Conservation (phyloP, 2,329 filamentous ascomycete species). For the Lachnellula occidentalis region DNA sequence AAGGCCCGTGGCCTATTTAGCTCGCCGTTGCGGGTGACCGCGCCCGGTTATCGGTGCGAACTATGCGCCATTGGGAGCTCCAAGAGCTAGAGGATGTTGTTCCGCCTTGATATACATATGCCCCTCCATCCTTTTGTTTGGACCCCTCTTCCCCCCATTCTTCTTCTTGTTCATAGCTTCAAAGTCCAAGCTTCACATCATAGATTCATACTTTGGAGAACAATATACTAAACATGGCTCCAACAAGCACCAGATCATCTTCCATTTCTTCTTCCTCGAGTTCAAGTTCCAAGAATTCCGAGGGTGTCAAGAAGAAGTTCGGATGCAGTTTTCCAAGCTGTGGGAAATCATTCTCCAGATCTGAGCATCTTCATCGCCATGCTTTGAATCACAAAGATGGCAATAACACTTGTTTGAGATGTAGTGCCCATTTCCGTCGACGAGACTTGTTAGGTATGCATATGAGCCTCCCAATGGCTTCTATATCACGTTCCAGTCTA, state of each 20-base stretch:
- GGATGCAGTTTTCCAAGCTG: slow-evolving; percentile 38
- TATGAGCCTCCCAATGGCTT: neutral
- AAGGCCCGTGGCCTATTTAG: slow-evolving; percentile 5
- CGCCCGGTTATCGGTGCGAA: slow-evolving; percentile 26
- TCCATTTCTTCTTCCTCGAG: slow-evolving; percentile 26
- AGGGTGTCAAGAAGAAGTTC: slow-evolving; percentile 31
- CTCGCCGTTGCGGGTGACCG: slow-evolving; percentile 14
- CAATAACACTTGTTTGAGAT: slow-evolving; percentile 47
- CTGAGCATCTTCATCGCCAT: slow-evolving; percentile 47
- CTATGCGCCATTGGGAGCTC: slow-evolving; percentile 14
- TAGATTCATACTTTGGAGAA: neutral
- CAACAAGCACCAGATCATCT: slow-evolving; percentile 20
- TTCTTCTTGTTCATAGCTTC: slow-evolving; percentile 4
- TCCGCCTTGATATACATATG: slow-evolving; percentile 26
- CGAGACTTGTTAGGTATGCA: slow-evolving; percentile 48
- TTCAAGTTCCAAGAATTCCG: slow-evolving; percentile 18
- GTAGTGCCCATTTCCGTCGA: slow-evolving; percentile 49
- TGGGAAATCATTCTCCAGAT: slow-evolving; percentile 43
- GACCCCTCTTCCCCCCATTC: slow-evolving; percentile 17
- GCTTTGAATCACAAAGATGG: slow-evolving; percentile 44
- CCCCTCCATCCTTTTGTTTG: slow-evolving; percentile 15
- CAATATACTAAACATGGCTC: slow-evolving; percentile 20
- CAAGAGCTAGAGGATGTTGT: slow-evolving; percentile 21
- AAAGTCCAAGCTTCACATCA: neutral
- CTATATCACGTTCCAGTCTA: slow-evolving; percentile 1